Evolutionary conservation across 1,284 basidiomycete genomes (phyloP), one percentile per base, ranked within the genome.

Genomic region (Marasmius oreades): DNA sequence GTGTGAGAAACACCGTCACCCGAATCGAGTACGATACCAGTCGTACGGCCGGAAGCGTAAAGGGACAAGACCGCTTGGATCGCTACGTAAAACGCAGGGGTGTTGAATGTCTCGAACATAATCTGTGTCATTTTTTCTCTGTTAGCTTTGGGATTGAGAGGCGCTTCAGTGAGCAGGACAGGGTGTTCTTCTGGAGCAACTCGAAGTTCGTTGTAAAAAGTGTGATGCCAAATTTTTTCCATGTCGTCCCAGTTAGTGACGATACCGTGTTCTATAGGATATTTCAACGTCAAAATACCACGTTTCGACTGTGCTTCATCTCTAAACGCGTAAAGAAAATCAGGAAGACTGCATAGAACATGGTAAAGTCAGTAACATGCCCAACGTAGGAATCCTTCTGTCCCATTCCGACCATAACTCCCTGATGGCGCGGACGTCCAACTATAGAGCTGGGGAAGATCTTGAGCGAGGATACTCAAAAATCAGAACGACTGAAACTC

Each of bases 171-270:
- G 28, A 47, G 81, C 44, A 96, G 82, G 62, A 95, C 90, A 62
- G 93, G 93, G 81, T 95, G 93, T 80, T 95, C 93, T 76, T 96
- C 93, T n/a, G 85, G 84, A 8, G 82, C 82, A 57, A 86, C 88
- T 77, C 89, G 89, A 59, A 92, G 84, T 73, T 93, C 28, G 28
- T 31, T 31, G 28, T 31, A 31, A 10, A 31, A 31, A 10, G 28
- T 31, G 28, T 31, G 28, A 31, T 31, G 28, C 28, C 28, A 31
- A 31, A 31, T 31, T 10, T 31, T 31, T 31, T 31, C 28, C 28
- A 43, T 93, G 77, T 93, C 92, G 73, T 93, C 91, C 93, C 93
- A 96, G 86, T 96, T 95, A 75, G 93, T 95, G 66, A 96, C 93
- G 73, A 95, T 93, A 70, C 85, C 85, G 73, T 86, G 84, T 72